Base-by-base conservation (phyloP, 441 rosid species). In the Lepidium campestre region DNA sequence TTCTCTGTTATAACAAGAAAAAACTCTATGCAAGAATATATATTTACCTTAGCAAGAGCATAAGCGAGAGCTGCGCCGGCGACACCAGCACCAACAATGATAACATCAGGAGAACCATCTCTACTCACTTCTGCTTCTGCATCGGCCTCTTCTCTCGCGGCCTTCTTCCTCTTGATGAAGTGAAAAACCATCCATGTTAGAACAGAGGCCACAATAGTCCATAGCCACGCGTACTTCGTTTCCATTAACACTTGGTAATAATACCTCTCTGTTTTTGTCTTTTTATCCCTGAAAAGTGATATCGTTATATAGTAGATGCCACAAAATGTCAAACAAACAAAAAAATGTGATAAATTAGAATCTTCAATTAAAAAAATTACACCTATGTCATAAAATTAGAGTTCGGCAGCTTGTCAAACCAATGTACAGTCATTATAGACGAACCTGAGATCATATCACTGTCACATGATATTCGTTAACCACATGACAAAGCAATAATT, bases 31-130 rank as follows among this genome's bases (percentile, higher is more conserved):
- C 17, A 49, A 37, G 12, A 46, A 4, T 7, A 65, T 10, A 15
- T 23, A 49, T 31, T 34, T 42, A 13, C 91, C 93, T 84, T 89
- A 65, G 86, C 96, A 62, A 89, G 87, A 10, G 93, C 78, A 58
- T 80, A 62, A 57, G 96, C 93, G 13, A 85, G 85, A 72, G 96
- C 85, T 3, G 89, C 74, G 17, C 96, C 96, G 1, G 89, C 96
- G 1, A 89, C 88, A 73, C 76, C 71, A 2, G 67, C 76, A 11
- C 76, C 71, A 25, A 58, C 71, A 20, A 65, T 73, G 48, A 73
- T 65, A n/a, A 66, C 67, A 58, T 73, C 71, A 8, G 67, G 9
- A 18, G 54, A 78, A 20, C 77, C 70, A 31, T n/a, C 78, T 3
- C 10, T 60, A 14, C 18, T 62, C 57, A 54, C 69, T 14, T 62